Percentiles rank a stretch among this genome's conserved stretches.
phyloP scores from a whole-genome alignment of 805 yeast species.

The Metschnikowia drakensbergensis region DNA sequence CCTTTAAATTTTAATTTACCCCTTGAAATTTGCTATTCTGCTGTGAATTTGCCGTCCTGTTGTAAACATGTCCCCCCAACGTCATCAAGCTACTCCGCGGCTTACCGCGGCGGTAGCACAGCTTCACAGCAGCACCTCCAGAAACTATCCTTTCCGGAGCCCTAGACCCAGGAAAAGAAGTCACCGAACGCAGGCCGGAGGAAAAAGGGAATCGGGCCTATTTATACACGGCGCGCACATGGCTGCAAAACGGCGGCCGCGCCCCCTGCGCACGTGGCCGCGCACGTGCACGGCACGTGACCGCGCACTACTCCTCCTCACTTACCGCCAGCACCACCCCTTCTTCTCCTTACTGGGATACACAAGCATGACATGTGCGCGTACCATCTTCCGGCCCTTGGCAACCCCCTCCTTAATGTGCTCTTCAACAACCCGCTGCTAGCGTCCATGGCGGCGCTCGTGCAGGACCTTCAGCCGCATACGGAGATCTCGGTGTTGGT shows the following conservation, averaged over 20 bases:
- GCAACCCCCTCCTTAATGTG: conserved; percentile 62
- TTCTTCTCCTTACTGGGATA: not conserved
- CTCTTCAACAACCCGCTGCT: conserved; percentile 59
- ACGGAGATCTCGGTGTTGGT: conserved; percentile 57
- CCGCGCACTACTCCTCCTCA: not conserved
- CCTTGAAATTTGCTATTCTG: too few species aligned
- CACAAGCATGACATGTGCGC: not conserved
- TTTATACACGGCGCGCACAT: not conserved
- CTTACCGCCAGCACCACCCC: not conserved
- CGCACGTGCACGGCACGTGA: not conserved
- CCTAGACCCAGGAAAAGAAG: too few species aligned
- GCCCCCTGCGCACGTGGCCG: not conserved
- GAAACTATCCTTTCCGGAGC: too few species aligned
- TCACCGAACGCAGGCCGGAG: too few species aligned
- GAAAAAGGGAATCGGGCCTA: too few species aligned
- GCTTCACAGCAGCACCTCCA: too few species aligned
- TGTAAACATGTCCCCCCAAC: too few species aligned
- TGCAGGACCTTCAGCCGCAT: conserved; percentile 45
- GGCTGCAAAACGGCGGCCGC: not conserved
- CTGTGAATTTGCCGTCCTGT: too few species aligned
- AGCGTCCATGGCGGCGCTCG: conserved; percentile 38
- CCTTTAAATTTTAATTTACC: too few species aligned
- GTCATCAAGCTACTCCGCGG: too few species aligned
- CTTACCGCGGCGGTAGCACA: too few species aligned
- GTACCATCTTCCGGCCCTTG: conserved; percentile 47